phyloP scores from a whole-genome alignment of 225 moss, liverwort and hornwort genomes.

The Takakia lepidozioides region DNA sequence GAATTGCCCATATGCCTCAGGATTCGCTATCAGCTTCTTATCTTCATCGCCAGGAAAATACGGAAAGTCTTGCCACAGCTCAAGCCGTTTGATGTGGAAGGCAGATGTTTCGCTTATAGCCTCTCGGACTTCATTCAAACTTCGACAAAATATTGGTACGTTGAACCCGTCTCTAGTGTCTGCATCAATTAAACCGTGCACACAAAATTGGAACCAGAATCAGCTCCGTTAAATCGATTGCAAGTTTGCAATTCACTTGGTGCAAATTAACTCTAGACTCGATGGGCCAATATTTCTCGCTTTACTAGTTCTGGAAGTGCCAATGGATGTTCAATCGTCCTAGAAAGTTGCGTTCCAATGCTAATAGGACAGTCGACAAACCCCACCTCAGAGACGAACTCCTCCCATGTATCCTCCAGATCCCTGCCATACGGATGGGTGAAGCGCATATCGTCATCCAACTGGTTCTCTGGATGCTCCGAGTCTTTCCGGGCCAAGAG shows the following conservation, averaged over 20 bases:
- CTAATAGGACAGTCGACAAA: neutral
- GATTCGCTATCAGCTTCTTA: too few species aligned
- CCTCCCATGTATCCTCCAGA: neutral
- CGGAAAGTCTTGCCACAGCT: too few species aligned
- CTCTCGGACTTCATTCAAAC: too few species aligned
- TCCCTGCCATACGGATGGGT: neutral
- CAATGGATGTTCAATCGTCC: neutral
- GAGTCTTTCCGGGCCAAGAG: neutral
- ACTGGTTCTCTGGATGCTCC: neutral
- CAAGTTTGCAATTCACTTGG: too few species aligned
- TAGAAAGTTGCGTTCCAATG: neutral
- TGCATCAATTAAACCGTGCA: conserved; percentile 3
- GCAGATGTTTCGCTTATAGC: too few species aligned
- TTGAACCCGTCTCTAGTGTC: conserved; percentile 6
- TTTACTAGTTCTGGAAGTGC: too few species aligned
- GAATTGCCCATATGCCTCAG: too few species aligned
- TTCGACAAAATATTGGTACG: neutral
- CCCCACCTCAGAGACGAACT: conserved; percentile 4
- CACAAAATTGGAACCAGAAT: neutral
- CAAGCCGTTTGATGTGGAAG: too few species aligned
- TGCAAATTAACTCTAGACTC: too few species aligned
- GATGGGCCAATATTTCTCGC: too few species aligned
- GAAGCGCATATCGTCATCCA: neutral
- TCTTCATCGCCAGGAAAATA: too few species aligned
- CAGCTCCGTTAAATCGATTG: neutral